Conservation (phyloP, 768 basidiomycete species). For the Wakefieldia striispora region DNA sequence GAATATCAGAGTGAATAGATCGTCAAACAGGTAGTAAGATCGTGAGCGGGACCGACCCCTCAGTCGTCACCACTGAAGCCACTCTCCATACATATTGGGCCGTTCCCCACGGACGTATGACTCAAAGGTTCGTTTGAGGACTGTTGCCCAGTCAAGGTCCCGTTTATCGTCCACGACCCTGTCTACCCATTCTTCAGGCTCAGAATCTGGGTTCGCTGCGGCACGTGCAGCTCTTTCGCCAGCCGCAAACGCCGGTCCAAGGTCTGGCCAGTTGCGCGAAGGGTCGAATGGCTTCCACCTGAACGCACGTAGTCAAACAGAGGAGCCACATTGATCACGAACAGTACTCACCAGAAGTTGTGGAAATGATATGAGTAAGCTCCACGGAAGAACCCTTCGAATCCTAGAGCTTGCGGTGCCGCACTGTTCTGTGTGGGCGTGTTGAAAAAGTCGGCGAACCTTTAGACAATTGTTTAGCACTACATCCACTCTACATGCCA, state of each 20-base stretch:
- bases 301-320: conserved; percentile 2
- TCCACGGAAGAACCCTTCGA: conserved; percentile 95
- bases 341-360: conserved; percentile 71
- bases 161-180: conserved; percentile 62
- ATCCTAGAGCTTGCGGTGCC: conserved; percentile 83
- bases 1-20: conserved; percentile 32
- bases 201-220: conserved; percentile 33
- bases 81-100: conserved; percentile 96
- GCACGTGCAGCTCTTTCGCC: conserved; percentile 70
- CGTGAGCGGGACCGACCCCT: conserved; percentile 2
- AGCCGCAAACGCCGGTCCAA: conserved; percentile 74
- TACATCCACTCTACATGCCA: not conserved
- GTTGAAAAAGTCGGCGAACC: conserved; percentile 88
- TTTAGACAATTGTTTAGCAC: conserved; percentile 27
- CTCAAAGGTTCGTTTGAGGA: conserved; percentile 95
- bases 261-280: conserved; percentile 91
- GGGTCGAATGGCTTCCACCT: conserved; percentile 98
- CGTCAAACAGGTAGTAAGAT: conserved; percentile 16
- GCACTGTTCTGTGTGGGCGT: conserved; percentile 72
- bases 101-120: conserved; percentile 85
- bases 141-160: conserved; percentile 90
- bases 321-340: not conserved
- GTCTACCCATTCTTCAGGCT: conserved; percentile 39
- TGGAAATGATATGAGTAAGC: conserved; percentile 97
- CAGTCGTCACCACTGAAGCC: conserved; percentile 48